A percentile compares a stretch with the other conserved stretches of the same genome.
These are phyloP conservation scores for Mycena sanguinolenta DNA, from an alignment of 768 basidiomycete genomes.

Conservation along the genomic window DNA sequence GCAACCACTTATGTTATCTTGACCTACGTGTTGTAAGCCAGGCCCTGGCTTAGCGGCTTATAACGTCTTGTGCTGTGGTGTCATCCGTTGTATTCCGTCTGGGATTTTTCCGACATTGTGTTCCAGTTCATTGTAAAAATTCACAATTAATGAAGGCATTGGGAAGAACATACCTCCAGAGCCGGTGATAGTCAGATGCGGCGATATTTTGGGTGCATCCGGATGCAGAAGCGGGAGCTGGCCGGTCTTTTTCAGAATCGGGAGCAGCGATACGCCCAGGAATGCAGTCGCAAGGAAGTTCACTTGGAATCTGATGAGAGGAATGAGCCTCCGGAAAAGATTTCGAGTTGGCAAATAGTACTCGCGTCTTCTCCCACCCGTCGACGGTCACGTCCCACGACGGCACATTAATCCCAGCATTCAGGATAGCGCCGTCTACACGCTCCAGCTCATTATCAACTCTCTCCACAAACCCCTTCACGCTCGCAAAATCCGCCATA, in stretches of 20 bases:
- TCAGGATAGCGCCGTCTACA: constrained; percentile 49
- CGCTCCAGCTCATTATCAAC: constrained; percentile 38
- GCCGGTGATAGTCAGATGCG: constrained; percentile 29
- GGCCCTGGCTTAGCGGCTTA: too few species aligned
- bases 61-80: too few species aligned
- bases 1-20: too few species aligned
- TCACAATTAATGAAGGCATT: too few species aligned
- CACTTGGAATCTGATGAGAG: constrained; percentile 17
- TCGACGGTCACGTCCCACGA: constrained; percentile 41
- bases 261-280: constrained; percentile 20
- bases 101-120: too few species aligned
- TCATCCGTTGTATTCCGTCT: too few species aligned
- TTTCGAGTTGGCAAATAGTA: background rate
- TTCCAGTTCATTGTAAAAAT: too few species aligned
- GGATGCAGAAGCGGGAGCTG: constrained; percentile 18
- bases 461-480: constrained; percentile 47
- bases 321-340: background rate
- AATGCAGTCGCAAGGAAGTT: constrained; percentile 24
- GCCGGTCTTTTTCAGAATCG: constrained; percentile 15
- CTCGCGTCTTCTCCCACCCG: constrained; percentile 52
- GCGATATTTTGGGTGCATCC: constrained; percentile 1
- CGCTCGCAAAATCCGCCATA: constrained; percentile 48
- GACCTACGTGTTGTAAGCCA: too few species aligned
- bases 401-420: constrained; percentile 38
- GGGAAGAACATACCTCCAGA: constrained; percentile 17